Percentiles rank a stretch among this genome's conserved stretches.
Evolutionary conservation across 2,329 filamentous ascomycete species (phyloP).

Genomic region (Macroventuria anomochaeta): DNA sequence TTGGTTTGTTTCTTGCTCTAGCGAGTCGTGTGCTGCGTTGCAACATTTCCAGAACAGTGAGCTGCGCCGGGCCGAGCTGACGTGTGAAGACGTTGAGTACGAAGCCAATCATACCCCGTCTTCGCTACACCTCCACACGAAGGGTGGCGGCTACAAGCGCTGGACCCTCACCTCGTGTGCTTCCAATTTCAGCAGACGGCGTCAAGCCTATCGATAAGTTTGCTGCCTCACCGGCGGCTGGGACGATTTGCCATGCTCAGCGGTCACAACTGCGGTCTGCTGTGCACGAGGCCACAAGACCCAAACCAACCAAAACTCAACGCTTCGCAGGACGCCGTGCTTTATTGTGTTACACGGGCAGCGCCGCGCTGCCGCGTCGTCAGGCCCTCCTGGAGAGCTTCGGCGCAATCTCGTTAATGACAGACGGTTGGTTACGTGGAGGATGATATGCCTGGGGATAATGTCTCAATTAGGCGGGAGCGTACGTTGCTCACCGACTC

Average conservation of each 20-base stretch:
- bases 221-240: conserved; percentile 7
- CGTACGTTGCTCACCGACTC: conserved; percentile 2
- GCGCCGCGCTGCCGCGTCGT: conserved; percentile 16
- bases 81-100: neutral
- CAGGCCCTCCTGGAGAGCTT: conserved; percentile 13
- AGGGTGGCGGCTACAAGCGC: conserved; percentile 9
- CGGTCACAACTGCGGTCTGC: neutral
- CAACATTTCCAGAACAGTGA: neutral
- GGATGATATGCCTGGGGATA: conserved; percentile 1
- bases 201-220: conserved; percentile 13
- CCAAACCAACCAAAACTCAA: neutral
- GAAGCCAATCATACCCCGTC: conserved; percentile 5
- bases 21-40: neutral
- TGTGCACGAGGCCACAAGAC: conserved; percentile 9
- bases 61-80: neutral
- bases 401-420: conserved; percentile 14
- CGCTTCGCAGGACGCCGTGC: conserved; percentile 5
- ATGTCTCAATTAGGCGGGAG: conserved; percentile 2
- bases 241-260: conserved; percentile 3
- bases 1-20: neutral
- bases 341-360: conserved; percentile 11
- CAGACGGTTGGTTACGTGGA: conserved; percentile 5
- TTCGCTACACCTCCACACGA: conserved; percentile 6
- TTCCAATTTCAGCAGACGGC: conserved; percentile 2
- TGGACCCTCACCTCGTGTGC: neutral